These are phyloP conservation scores for Kodamaea hsintzibuensis DNA, from an alignment of 805 yeast species.

Conservation along the genomic window DNA sequence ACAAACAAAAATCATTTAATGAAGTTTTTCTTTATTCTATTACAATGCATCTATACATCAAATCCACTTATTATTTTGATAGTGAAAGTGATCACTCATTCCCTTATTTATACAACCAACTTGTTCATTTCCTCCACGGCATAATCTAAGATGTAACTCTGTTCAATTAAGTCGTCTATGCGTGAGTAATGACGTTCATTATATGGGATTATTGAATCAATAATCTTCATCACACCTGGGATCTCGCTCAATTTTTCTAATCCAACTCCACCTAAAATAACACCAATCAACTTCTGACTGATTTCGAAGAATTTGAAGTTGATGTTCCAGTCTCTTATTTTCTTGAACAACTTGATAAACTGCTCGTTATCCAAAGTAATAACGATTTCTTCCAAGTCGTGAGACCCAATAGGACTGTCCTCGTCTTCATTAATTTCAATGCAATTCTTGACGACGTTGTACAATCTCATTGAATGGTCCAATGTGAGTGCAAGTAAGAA, in stretches of 20 bases:
- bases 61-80: neutral
- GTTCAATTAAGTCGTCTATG: conserved; percentile 77
- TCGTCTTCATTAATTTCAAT: conserved; percentile 51
- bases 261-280: conserved; percentile 56
- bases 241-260: conserved; percentile 60
- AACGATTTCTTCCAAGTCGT: conserved; percentile 64
- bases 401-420: conserved; percentile 54
- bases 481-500: conserved; percentile 80
- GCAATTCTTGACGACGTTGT: conserved; percentile 69
- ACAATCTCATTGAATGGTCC: conserved; percentile 87
- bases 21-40: neutral
- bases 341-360: conserved; percentile 59
- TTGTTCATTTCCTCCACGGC: conserved; percentile 49
- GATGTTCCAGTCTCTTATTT: conserved; percentile 94
- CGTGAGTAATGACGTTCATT: conserved; percentile 82
- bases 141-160: conserved; percentile 82
- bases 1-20: neutral
- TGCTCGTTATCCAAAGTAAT: conserved; percentile 58
- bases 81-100: neutral
- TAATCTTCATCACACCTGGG: conserved; percentile 63
- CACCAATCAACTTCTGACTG: conserved; percentile 75
- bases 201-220: conserved; percentile 84
- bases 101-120: conserved; percentile 2
- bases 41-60: neutral
- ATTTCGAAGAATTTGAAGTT: conserved; percentile 77